A percentile compares a stretch with the other conserved stretches of the same genome.
phyloP scores from a whole-genome alignment of 1,284 basidiomycete genomes.

The Ustilago nuda region DNA sequence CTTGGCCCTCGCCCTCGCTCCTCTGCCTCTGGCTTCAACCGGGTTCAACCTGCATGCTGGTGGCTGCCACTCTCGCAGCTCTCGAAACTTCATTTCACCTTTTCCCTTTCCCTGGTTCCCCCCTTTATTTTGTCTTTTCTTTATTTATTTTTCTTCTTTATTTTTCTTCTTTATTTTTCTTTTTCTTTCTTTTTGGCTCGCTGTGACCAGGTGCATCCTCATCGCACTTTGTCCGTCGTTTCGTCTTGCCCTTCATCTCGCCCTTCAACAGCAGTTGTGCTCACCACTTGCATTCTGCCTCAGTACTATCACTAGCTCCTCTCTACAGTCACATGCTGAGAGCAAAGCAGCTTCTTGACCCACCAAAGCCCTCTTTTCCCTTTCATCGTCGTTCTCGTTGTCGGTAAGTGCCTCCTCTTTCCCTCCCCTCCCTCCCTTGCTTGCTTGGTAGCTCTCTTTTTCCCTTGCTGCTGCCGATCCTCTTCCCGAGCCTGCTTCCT shows the following conservation, averaged over 20 bases:
- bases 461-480: conserved; percentile 6
- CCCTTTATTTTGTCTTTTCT: too few species aligned
- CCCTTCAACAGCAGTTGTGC: conserved; percentile 26
- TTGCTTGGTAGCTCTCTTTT: background rate
- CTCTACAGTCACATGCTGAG: conserved; percentile 36
- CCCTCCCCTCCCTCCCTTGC: background rate
- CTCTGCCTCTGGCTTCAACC: background rate
- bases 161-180: too few species aligned
- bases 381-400: conserved; percentile 22
- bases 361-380: conserved; percentile 24
- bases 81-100: conserved; percentile 38
- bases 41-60: background rate
- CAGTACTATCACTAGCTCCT: conserved; percentile 38
- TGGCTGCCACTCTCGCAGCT: conserved; percentile 26
- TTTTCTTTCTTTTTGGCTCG: conserved; percentile 5
- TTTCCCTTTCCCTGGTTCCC: background rate
- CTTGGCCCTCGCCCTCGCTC: background rate
- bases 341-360: conserved; percentile 23
- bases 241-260: background rate
- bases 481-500: conserved; percentile 18
- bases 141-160: too few species aligned
- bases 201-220: conserved; percentile 21
- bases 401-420: conserved; percentile 36
- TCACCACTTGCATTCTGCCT: conserved; percentile 44
- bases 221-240: conserved; percentile 36